Evolutionary conservation across 1,284 basidiomycete genomes (phyloP).

Genomic region (Fistulinella staudtii): DNA sequence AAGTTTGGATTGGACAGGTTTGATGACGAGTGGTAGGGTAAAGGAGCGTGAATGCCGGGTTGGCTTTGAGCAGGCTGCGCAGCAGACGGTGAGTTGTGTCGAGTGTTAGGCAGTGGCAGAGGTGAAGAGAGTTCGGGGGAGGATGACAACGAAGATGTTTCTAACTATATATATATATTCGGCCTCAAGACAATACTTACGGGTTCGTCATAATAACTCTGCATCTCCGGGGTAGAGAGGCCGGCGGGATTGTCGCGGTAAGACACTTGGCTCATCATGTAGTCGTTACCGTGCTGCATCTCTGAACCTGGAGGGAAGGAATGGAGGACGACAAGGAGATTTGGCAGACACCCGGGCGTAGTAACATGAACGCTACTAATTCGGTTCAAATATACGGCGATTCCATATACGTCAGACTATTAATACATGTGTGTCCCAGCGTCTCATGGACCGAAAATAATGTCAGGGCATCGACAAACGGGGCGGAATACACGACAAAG

Average conservation of each 20-base stretch:
- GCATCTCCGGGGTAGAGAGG: conserved; percentile 26
- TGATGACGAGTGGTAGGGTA: conserved; percentile 16
- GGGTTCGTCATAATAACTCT: conserved; percentile 32
- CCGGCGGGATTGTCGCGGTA: conserved; percentile 24
- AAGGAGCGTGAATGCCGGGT: conserved; percentile 30
- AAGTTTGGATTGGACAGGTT: conserved; percentile 22
- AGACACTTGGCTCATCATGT: conserved; percentile 28
- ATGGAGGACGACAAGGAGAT: not conserved
- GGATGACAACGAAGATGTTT: not conserved
- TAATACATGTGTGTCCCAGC: not conserved
- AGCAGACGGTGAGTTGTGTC: conserved; percentile 9
- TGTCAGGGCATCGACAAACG: not conserved
- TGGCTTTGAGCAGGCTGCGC: conserved; percentile 25
- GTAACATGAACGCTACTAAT: not conserved
- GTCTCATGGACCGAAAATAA: not conserved
- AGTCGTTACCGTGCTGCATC: conserved; percentile 28
- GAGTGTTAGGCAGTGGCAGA: not conserved
- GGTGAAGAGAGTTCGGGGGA: not conserved
- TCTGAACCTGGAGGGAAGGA: not conserved
- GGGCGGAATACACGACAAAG: not conserved
- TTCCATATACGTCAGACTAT: too few relatives aligned
- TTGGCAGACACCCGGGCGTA: too few relatives aligned
- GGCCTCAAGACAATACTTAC: conserved; percentile 12
- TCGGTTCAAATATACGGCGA: conserved; percentile 3
- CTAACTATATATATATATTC: conserved; percentile 14